phyloP scores from a whole-genome alignment of 139 green algal species.

The Auxenochlorella pyrenoidosa region DNA sequence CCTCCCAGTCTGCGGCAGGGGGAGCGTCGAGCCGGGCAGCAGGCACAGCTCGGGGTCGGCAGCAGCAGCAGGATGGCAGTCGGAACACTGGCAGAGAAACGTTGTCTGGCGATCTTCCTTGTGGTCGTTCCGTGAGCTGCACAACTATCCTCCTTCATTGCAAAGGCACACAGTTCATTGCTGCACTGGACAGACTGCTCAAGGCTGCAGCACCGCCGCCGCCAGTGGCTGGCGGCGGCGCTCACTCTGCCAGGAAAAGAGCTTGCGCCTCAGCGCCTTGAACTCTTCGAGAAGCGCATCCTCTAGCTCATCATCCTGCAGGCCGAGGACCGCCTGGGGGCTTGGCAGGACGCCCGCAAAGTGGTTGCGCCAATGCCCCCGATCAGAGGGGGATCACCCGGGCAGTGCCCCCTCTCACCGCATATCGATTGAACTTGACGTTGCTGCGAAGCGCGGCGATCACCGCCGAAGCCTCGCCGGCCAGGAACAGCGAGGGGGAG shows the following conservation, averaged over 20 bases:
- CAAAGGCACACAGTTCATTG: not conserved
- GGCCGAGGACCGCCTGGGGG: not conserved
- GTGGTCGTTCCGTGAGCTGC: too few species aligned
- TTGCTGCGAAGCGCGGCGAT: conserved; percentile 33
- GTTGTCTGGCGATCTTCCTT: too few species aligned
- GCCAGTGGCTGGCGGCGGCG: not conserved
- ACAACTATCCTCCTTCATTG: too few species aligned
- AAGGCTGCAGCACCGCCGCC: not conserved
- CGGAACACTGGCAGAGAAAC: not conserved
- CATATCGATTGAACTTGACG: conserved; percentile 30
- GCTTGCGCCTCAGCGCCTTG: conserved; percentile 73
- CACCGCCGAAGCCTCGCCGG: conserved; percentile 12
- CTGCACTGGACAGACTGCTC: not conserved
- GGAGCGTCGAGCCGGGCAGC: not conserved
- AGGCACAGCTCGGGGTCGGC: not conserved
- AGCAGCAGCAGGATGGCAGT: not conserved
- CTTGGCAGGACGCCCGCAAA: not conserved
- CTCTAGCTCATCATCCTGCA: conserved; percentile 76
- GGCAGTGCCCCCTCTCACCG: not conserved
- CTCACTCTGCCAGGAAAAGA: conserved; percentile 83
- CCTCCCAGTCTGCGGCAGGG: conserved; percentile 67
- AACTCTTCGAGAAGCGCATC: conserved; percentile 91
- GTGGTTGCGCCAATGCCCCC: not conserved
- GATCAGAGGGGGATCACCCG: not conserved
- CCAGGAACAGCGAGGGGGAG: not conserved